Evolutionary conservation across 148 eudicot genomes (phyloP).

Genomic region (Fagopyrum esculentum): DNA sequence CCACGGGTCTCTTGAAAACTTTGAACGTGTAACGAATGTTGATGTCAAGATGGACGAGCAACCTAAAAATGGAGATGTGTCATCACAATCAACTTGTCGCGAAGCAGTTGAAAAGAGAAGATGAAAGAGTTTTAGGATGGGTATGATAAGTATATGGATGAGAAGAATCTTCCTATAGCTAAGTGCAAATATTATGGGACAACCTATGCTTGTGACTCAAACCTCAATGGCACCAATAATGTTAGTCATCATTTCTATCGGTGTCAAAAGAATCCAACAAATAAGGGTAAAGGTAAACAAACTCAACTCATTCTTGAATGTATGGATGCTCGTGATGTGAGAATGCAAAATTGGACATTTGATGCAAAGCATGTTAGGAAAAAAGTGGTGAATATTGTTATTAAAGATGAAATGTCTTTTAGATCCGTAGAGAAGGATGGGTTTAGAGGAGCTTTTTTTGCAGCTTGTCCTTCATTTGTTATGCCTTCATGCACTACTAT

Average conservation of each 20-base stretch:
- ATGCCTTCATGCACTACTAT: too few species aligned
- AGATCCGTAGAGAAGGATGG: not conserved
- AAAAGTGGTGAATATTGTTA: not conserved
- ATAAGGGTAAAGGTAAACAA: not conserved
- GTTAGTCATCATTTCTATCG: not conserved
- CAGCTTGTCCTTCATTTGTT: not conserved
- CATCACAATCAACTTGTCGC: too few species aligned
- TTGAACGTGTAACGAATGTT: too few species aligned
- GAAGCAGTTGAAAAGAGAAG: too few species aligned
- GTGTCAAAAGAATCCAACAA: not conserved
- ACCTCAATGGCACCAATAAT: not conserved
- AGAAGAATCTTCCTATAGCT: too few species aligned
- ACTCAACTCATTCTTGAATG: not conserved
- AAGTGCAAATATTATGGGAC: too few species aligned
- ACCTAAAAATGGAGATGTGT: too few species aligned
- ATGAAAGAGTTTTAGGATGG: too few species aligned
- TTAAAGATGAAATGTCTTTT: not conserved
- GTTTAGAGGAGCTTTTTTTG: not conserved
- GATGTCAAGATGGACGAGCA: too few species aligned
- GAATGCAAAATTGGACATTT: not conserved
- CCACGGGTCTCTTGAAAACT: too few species aligned
- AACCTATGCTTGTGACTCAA: too few species aligned
- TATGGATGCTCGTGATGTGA: not conserved
- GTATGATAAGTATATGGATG: too few species aligned
- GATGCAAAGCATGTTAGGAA: not conserved